A percentile compares a stretch with the other conserved stretches of the same genome.
These are phyloP conservation scores for Hypoxylon perforatum DNA, from an alignment of 495 filamentous ascomycete species.

Conservation along the genomic window DNA sequence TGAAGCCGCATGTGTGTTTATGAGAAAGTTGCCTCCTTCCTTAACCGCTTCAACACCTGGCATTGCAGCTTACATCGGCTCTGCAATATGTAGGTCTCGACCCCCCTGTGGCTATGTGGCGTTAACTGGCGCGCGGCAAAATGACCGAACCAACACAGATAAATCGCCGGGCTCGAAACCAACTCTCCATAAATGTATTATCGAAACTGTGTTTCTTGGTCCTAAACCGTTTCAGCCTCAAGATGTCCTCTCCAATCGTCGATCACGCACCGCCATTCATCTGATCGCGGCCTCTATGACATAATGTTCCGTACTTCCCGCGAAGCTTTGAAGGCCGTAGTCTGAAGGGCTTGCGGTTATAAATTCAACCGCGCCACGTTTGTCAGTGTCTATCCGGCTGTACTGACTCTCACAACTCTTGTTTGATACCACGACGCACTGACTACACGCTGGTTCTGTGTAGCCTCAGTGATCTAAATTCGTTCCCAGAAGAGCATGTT, in stretches of 20 bases:
- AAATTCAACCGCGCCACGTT: neutral
- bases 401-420: too few relatives aligned
- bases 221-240: slow-evolving; percentile 34
- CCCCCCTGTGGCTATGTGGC: neutral
- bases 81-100: neutral
- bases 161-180: neutral
- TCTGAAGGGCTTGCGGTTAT: neutral
- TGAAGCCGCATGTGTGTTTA: too few relatives aligned
- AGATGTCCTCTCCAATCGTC: slow-evolving; percentile 14
- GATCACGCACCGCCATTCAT: slow-evolving; percentile 31
- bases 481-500: too few relatives aligned
- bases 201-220: slow-evolving; percentile 13
- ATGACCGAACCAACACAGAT: neutral
- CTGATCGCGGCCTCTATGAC: slow-evolving; percentile 28
- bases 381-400: too few relatives aligned
- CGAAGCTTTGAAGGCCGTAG: neutral
- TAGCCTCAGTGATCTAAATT: too few relatives aligned
- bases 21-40: too few relatives aligned
- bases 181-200: neutral
- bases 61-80: neutral
- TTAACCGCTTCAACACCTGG: too few relatives aligned
- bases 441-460: too few relatives aligned
- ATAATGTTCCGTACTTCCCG: slow-evolving; percentile 7
- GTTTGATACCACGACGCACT: too few relatives aligned
- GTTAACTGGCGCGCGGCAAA: slow-evolving; percentile 20